Percentiles rank a stretch among this genome's conserved stretches.
Evolutionary conservation across 2,329 filamentous ascomycete genomes (phyloP).

Genomic region (Tolypocladium pustulatum): DNA sequence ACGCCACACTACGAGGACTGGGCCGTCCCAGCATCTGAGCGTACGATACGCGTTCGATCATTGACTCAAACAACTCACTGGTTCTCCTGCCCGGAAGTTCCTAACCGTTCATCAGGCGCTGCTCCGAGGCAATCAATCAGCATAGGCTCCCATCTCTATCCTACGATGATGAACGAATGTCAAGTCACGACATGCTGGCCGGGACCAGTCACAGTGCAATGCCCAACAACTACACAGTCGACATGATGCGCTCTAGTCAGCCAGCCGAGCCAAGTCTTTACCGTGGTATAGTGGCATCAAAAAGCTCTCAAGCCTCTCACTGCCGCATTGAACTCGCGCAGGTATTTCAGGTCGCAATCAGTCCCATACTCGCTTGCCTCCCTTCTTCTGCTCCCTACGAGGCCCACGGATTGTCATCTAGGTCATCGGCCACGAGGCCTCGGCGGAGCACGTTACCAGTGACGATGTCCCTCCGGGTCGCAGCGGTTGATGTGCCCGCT

Average conservation of each 20-base stretch:
- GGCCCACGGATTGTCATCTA: slow-evolving; percentile 23
- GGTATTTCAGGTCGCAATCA: slow-evolving; percentile 9
- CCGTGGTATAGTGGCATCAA: slow-evolving; percentile 28
- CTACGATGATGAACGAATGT: background rate
- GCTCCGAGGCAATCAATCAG: background rate
- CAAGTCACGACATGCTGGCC: background rate
- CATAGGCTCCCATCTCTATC: background rate
- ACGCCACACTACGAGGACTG: no score
- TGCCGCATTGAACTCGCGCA: slow-evolving; percentile 18
- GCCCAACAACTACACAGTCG: background rate
- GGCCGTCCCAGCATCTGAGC: background rate
- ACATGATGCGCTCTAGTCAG: slow-evolving; percentile 11
- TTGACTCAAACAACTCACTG: background rate
- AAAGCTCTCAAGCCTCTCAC: slow-evolving; percentile 20
- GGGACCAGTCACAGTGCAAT: background rate
- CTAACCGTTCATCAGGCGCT: background rate
- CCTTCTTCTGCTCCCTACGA: slow-evolving; percentile 3
- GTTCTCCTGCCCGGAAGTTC: background rate
- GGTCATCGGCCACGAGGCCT: slow-evolving; percentile 30
- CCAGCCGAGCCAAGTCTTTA: slow-evolving; percentile 18
- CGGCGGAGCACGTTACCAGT: slow-evolving; percentile 39
- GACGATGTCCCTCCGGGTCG: slow-evolving; percentile 31
- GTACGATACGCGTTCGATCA: background rate
- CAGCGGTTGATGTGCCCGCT: slow-evolving; percentile 25
- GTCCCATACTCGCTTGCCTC: slow-evolving; percentile 10